phyloP scores from a whole-genome alignment of 192 early-diverging fungal species.

The Radiomyces spectabilis region DNA sequence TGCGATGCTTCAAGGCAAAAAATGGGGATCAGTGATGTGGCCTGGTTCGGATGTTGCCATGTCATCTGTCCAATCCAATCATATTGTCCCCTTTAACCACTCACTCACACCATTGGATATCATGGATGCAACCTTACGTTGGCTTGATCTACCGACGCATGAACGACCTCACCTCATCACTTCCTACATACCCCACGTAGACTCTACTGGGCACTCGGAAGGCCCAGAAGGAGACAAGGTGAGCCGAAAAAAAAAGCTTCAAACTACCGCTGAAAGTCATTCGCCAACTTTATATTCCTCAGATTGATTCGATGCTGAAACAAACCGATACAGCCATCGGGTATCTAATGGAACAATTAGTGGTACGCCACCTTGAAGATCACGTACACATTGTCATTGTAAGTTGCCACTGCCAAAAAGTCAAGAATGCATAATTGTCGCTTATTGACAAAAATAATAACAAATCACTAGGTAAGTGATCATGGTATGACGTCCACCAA shows the following conservation, averaged over 20 bases:
- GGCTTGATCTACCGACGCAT: constrained; percentile 64
- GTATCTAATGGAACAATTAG: constrained; percentile 48
- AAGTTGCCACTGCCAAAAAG: neutral
- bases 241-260: constrained; percentile 25
- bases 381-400: constrained; percentile 55
- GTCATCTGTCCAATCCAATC: constrained; percentile 50
- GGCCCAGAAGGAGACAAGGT: constrained; percentile 61
- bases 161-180: constrained; percentile 68
- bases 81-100: constrained; percentile 45
- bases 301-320: constrained; percentile 48
- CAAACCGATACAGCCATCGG: constrained; percentile 54
- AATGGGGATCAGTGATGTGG: constrained; percentile 81
- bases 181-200: constrained; percentile 76
- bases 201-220: constrained; percentile 60
- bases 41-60: constrained; percentile 62
- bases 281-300: neutral
- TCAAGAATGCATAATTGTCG: too few species aligned
- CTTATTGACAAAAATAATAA: too few species aligned
- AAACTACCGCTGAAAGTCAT: neutral
- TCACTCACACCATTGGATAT: constrained; percentile 40
- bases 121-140: constrained; percentile 52
- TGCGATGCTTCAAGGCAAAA: constrained; percentile 54
- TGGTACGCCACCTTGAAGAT: constrained; percentile 44
- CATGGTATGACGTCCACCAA: constrained; percentile 75
- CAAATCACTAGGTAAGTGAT: constrained; percentile 53